Conservation (phyloP, 73 alveolate genomes). For the Paramecium sonneborni region DNA sequence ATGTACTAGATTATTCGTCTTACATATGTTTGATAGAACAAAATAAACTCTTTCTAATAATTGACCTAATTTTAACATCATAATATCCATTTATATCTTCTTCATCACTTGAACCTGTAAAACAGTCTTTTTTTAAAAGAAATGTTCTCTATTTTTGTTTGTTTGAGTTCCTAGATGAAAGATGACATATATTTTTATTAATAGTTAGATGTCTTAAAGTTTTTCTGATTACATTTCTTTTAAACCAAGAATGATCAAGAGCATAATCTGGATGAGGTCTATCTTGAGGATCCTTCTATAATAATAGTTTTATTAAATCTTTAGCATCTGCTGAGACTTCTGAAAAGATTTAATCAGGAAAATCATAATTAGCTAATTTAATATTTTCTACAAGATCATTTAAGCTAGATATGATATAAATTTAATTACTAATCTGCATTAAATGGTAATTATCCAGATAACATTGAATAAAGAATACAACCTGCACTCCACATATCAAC, state of each 20-base stretch:
- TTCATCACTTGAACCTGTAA: neutral
- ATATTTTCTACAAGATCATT: conserved; percentile 14
- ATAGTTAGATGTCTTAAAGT: neutral
- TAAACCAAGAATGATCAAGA: neutral
- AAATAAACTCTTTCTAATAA: neutral
- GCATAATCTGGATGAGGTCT: neutral
- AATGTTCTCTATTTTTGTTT: neutral
- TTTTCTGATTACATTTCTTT: neutral
- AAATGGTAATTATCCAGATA: conserved; percentile 58
- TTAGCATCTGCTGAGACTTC: neutral
- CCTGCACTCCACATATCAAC: conserved; percentile 73
- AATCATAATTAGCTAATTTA: conserved; percentile 26
- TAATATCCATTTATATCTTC: neutral
- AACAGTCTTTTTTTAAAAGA: neutral
- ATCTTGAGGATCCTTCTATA: neutral
- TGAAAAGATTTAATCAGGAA: neutral
- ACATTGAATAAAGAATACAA: conserved; percentile 49
- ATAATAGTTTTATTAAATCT: neutral
- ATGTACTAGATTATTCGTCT: neutral
- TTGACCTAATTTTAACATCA: neutral
- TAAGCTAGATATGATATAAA: neutral
- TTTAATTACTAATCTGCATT: conserved; percentile 52
- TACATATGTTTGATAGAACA: neutral
- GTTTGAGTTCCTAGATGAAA: neutral
- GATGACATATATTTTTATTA: neutral